These are phyloP conservation scores for Epichloe gansuensis DNA, from an alignment of 2,329 filamentous ascomycete species.

Conservation along the genomic window DNA sequence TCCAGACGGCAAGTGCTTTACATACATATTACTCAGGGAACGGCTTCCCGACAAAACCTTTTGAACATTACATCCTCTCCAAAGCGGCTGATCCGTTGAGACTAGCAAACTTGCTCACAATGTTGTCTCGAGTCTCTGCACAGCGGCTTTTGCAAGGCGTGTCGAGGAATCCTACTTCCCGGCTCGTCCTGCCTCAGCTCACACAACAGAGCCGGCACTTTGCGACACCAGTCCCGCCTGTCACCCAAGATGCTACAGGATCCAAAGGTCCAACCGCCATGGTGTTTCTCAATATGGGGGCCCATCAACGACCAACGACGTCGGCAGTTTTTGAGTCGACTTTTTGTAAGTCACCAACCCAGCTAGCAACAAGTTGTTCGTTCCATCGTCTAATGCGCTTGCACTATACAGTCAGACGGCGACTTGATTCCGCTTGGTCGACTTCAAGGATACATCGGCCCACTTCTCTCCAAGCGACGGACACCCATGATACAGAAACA, in stretches of 20 bases:
- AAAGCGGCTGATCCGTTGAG: background rate
- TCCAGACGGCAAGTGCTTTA: background rate
- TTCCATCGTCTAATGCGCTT: conserved; percentile 4
- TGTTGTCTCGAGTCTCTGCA: conserved; percentile 21
- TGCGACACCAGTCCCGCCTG: conserved; percentile 49
- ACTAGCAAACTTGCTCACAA: conserved; percentile 8
- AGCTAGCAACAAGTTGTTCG: background rate
- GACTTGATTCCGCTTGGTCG: conserved; percentile 94
- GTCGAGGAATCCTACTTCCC: conserved; percentile 14
- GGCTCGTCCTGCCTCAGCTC: conserved; percentile 18
- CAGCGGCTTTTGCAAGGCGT: conserved; percentile 18
- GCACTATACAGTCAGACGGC: conserved; percentile 56
- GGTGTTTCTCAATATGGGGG: conserved; percentile 99
- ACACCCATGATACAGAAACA: conserved; percentile 97
- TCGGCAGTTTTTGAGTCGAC: conserved; percentile 72
- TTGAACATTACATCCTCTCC: background rate
- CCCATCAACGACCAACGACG: conserved; percentile 76
- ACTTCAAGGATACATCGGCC: conserved; percentile 81
- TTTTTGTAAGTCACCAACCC: conserved; percentile 58
- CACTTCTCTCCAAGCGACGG: conserved; percentile 70
- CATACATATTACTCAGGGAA: background rate
- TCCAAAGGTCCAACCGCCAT: conserved; percentile 83
- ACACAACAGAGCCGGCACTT: conserved; percentile 20
- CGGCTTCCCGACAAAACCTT: background rate
- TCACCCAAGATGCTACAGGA: conserved; percentile 62